Conservation (phyloP, 441 rosid genomes). For the Melastoma candidum region DNA sequence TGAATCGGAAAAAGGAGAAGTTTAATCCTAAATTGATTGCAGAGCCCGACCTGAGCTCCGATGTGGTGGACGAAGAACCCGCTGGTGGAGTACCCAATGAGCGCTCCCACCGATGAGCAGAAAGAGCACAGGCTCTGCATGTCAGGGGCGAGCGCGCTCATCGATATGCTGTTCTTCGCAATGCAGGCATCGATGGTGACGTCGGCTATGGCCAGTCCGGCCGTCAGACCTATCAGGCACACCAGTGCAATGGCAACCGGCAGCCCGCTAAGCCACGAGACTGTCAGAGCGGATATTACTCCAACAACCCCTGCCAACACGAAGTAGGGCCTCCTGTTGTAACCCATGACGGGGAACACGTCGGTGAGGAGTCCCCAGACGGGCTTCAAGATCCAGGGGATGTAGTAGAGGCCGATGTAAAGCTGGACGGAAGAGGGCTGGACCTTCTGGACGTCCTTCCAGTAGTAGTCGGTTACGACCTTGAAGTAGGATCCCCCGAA, state of each 20-base stretch:
- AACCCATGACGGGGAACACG: slow-evolving; percentile 60
- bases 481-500: slow-evolving; percentile 61
- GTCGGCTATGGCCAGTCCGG: slow-evolving; percentile 70
- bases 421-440: slow-evolving; percentile 62
- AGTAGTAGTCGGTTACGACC: slow-evolving; percentile 63
- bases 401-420: slow-evolving; percentile 57
- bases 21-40: too few species aligned
- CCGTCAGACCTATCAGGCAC: slow-evolving; percentile 53
- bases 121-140: slow-evolving; percentile 75
- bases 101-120: slow-evolving; percentile 70
- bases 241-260: slow-evolving; percentile 40
- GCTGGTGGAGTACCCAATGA: slow-evolving; percentile 45
- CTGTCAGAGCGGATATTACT: slow-evolving; percentile 32
- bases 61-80: slow-evolving; percentile 54
- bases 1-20: neutral
- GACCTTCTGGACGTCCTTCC: slow-evolving; percentile 68
- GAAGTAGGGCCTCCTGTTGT: slow-evolving; percentile 66
- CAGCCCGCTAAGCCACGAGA: slow-evolving; percentile 37
- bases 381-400: slow-evolving; percentile 83
- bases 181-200: slow-evolving; percentile 84
- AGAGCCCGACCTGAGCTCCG: slow-evolving; percentile 54
- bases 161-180: slow-evolving; percentile 56
- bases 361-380: slow-evolving; percentile 76
- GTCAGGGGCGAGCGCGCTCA: slow-evolving; percentile 55
- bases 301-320: slow-evolving; percentile 60